phyloP scores from a whole-genome alignment of 768 basidiomycete genomes.

The Lentinus brumalis region DNA sequence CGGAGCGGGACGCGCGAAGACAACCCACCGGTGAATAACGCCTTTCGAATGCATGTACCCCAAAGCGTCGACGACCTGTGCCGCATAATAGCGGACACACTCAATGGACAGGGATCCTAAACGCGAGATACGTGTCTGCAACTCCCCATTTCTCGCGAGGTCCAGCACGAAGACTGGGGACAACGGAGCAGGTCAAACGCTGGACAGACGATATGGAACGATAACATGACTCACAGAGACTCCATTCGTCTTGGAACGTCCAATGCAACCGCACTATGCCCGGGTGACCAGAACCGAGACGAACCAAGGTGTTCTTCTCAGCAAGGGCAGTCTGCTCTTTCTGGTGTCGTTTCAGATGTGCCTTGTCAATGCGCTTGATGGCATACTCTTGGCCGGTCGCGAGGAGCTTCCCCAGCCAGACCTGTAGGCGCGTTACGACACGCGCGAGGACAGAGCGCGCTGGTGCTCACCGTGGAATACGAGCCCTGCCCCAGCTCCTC shows the following conservation, averaged over 20 bases:
- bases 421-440: slow-evolving; percentile 39
- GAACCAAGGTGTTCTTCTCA: slow-evolving; percentile 77
- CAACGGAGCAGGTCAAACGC: slow-evolving; percentile 1
- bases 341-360: slow-evolving; percentile 75
- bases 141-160: slow-evolving; percentile 74
- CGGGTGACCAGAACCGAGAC: slow-evolving; percentile 67
- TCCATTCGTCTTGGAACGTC: slow-evolving; percentile 84
- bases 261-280: slow-evolving; percentile 81
- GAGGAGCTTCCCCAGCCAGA: slow-evolving; percentile 54
- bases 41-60: slow-evolving; percentile 90
- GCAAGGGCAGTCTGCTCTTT: slow-evolving; percentile 76
- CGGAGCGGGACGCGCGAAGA: slow-evolving; percentile 1
- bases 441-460: background rate
- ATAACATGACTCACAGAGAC: slow-evolving; percentile 64
- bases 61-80: slow-evolving; percentile 87
- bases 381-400: slow-evolving; percentile 68
- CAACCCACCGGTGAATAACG: slow-evolving; percentile 76
- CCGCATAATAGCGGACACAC: slow-evolving; percentile 83
- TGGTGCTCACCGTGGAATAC: slow-evolving; percentile 69
- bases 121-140: slow-evolving; percentile 69
- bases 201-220: background rate
- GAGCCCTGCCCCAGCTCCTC: slow-evolving; percentile 79
- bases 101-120: slow-evolving; percentile 84
- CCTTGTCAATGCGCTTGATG: slow-evolving; percentile 83
- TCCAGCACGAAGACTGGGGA: slow-evolving; percentile 75